phyloP scores from a whole-genome alignment of 176 grass and related monocot species.

The Echinochloa phyllopogon region DNA sequence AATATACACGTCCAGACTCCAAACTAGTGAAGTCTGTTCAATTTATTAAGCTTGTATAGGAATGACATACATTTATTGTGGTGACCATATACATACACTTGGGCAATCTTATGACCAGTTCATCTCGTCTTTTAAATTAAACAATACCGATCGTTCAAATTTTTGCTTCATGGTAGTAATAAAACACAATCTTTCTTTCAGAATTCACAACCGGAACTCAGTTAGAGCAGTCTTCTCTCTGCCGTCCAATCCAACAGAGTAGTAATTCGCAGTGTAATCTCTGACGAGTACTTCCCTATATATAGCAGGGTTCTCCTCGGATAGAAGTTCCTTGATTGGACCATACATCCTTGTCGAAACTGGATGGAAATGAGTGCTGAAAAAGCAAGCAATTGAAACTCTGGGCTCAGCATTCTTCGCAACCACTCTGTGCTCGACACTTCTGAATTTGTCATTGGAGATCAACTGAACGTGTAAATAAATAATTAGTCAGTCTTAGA shows the following conservation, averaged over 20 bases:
- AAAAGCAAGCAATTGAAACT: constrained; percentile 60
- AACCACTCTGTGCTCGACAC: constrained; percentile 70
- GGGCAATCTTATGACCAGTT: background rate
- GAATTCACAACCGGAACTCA: constrained; percentile 52
- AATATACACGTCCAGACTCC: background rate
- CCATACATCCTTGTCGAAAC: constrained; percentile 56
- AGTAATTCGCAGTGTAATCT: constrained; percentile 42
- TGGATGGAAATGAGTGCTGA: constrained; percentile 51
- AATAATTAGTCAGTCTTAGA: background rate
- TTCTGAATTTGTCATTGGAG: constrained; percentile 62
- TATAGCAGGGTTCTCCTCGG: constrained; percentile 42
- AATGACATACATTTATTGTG: background rate
- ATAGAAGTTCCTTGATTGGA: constrained; percentile 70
- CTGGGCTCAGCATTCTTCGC: constrained; percentile 42
- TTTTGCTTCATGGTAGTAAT: background rate
- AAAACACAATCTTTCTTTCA: background rate
- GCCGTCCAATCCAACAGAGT: constrained; percentile 46
- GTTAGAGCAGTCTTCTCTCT: constrained; percentile 36
- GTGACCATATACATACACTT: background rate
- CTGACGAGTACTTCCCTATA: constrained; percentile 49
- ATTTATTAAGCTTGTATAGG: background rate
- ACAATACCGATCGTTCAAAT: background rate
- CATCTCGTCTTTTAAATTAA: background rate
- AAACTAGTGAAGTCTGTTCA: background rate
- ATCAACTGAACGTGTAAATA: constrained; percentile 41